Evolutionary conservation across 1,139 yeast species (phyloP).

Genomic region (Yamadazyma atlantica): DNA sequence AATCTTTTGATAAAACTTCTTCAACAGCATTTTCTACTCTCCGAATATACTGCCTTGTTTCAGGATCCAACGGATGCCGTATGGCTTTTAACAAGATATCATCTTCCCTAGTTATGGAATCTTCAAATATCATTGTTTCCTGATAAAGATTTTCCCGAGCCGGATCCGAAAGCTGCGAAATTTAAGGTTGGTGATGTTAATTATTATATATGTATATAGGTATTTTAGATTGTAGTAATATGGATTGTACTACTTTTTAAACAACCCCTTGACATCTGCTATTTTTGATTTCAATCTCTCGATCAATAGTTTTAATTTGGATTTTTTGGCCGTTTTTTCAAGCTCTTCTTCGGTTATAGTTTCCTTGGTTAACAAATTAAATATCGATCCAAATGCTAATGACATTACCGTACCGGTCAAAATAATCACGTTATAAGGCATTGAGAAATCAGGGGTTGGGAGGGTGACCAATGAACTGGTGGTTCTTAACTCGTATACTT

Average conservation of each 20-base stretch:
- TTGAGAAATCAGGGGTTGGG: constrained; percentile 97
- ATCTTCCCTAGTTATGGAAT: constrained; percentile 16
- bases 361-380: constrained; percentile 73
- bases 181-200: background rate
- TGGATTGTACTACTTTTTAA: constrained; percentile 3
- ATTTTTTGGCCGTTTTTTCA: constrained; percentile 36
- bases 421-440: constrained; percentile 98
- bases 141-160: constrained; percentile 3
- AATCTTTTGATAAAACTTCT: constrained; percentile 21
- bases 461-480: constrained; percentile 80
- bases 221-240: too few relatives aligned
- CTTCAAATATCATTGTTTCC: constrained; percentile 16
- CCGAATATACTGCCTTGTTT: constrained; percentile 1
- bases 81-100: constrained; percentile 11
- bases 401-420: constrained; percentile 94
- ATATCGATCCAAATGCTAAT: constrained; percentile 82
- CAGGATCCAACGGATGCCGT: constrained; percentile 4
- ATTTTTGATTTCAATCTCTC: constrained; percentile 16
- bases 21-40: constrained; percentile 6
- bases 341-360: constrained; percentile 78
- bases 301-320: constrained; percentile 22
- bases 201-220: too few relatives aligned
- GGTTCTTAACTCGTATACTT: constrained; percentile 67
- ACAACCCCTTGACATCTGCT: constrained; percentile 4
- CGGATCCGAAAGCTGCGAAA: constrained; percentile 7